Evolutionary conservation across 768 basidiomycete species (phyloP).

Genomic region (Mycena kentingensis): DNA sequence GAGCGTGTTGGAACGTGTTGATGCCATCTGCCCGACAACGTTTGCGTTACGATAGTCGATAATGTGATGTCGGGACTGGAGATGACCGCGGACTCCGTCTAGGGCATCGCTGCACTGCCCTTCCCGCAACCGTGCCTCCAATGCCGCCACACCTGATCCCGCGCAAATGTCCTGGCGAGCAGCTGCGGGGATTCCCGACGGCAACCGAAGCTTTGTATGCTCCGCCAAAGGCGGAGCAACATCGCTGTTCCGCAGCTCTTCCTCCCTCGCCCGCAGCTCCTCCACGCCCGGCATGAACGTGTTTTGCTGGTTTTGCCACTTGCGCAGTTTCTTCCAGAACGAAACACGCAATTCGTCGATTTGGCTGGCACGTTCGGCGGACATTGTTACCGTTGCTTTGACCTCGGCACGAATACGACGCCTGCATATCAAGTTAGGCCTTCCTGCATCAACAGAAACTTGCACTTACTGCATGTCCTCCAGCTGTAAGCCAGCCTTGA

Average conservation of each 20-base stretch:
- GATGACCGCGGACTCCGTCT: neutral
- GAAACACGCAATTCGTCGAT: slow-evolving; percentile 6
- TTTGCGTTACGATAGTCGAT: neutral
- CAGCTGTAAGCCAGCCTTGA: too few species aligned
- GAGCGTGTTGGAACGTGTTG: neutral
- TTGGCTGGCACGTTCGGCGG: neutral
- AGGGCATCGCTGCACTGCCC: neutral
- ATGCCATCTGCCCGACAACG: neutral
- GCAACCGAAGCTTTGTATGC: slow-evolving; percentile 1
- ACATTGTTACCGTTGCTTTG: neutral
- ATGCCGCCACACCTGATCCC: neutral
- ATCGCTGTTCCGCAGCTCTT: neutral
- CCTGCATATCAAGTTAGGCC: too few species aligned
- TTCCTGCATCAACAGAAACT: too few species aligned
- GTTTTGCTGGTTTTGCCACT: neutral
- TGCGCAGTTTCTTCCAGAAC: neutral
- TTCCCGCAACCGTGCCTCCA: neutral
- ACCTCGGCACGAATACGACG: neutral
- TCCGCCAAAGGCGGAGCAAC: neutral
- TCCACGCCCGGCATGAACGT: neutral
- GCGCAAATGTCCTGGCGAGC: neutral
- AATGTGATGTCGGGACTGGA: slow-evolving; percentile 1
- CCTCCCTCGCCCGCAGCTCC: neutral
- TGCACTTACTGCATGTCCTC: too few species aligned
- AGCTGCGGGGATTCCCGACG: neutral